Evolutionary conservation across 164 flowering plant species (phyloP).

Genomic region (Stephania japonica): DNA sequence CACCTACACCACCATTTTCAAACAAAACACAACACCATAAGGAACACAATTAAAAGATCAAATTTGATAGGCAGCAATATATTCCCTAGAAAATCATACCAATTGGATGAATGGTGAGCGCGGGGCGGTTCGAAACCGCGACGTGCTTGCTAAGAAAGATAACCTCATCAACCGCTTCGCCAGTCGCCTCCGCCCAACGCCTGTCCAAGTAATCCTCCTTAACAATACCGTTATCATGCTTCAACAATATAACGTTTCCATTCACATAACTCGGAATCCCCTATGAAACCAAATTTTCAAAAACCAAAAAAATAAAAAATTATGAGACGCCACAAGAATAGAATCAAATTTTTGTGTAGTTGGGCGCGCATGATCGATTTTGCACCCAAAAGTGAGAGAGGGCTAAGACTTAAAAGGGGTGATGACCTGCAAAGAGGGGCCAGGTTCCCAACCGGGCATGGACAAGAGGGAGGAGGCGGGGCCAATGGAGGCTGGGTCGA

Average conservation of each 20-base stretch:
- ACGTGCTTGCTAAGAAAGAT: slow-evolving; percentile 81
- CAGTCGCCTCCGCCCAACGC: slow-evolving; percentile 72
- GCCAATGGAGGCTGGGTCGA: slow-evolving; percentile 77
- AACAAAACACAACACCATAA: not conserved
- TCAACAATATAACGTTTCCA: slow-evolving; percentile 51
- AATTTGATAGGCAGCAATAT: not conserved
- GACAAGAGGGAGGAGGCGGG: slow-evolving; percentile 71
- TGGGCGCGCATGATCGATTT: not conserved
- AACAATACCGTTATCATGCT: slow-evolving; percentile 60
- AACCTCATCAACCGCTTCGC: slow-evolving; percentile 68
- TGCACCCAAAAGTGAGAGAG: too few relatives aligned
- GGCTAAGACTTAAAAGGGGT: too few relatives aligned
- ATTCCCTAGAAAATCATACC: slow-evolving; percentile 31
- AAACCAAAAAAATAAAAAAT: not conserved
- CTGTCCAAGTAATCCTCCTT: slow-evolving; percentile 68
- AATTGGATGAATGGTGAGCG: slow-evolving; percentile 89
- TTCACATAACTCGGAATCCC: slow-evolving; percentile 52
- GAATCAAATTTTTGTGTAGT: not conserved
- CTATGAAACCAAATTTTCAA: slow-evolving; percentile 15
- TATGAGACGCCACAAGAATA: not conserved
- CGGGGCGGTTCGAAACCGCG: slow-evolving; percentile 79
- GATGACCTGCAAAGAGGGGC: slow-evolving; percentile 51
- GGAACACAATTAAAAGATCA: not conserved
- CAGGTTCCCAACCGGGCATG: slow-evolving; percentile 83
- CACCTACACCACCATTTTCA: slow-evolving; percentile 28